Evolutionary conservation across 768 basidiomycete species (phyloP).

Genomic region (Gymnopilus dilepis): DNA sequence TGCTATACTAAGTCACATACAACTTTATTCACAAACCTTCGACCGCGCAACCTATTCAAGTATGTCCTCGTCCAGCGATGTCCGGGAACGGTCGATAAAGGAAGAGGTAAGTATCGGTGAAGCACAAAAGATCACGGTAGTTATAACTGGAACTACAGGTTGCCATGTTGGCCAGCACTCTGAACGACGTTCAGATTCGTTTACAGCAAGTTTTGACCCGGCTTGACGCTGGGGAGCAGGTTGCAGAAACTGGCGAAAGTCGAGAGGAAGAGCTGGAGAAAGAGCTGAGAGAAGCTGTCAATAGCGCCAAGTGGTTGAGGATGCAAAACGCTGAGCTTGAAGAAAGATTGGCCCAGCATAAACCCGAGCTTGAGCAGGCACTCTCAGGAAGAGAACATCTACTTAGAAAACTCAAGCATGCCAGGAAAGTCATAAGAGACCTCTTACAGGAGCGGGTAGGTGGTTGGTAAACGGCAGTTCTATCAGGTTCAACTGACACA

Average conservation of each 20-base stretch:
- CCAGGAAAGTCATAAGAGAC: conserved; percentile 46
- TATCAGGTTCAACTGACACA: neutral
- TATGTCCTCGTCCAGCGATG: conserved; percentile 18
- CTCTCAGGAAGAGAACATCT: conserved; percentile 39
- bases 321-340: conserved; percentile 41
- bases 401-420: conserved; percentile 38
- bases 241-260: conserved; percentile 20
- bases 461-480: conserved; percentile 7
- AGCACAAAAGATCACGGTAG: neutral
- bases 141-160: conserved; percentile 18
- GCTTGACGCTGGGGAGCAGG: conserved; percentile 18
- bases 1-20: neutral
- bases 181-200: conserved; percentile 23
- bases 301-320: conserved; percentile 33
- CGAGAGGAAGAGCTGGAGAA: conserved; percentile 46
- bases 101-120: conserved; percentile 23
- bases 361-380: conserved; percentile 37
- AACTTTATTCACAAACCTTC: too few species aligned
- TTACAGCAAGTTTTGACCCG: conserved; percentile 21
- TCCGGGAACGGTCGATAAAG: conserved; percentile 16
- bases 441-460: conserved; percentile 49
- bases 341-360: conserved; percentile 27
- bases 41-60: neutral
- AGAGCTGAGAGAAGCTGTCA: conserved; percentile 28
- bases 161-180: conserved; percentile 20